Base-by-base conservation (phyloP, 345 rosid species). In the Eucalyptus urophylla region DNA sequence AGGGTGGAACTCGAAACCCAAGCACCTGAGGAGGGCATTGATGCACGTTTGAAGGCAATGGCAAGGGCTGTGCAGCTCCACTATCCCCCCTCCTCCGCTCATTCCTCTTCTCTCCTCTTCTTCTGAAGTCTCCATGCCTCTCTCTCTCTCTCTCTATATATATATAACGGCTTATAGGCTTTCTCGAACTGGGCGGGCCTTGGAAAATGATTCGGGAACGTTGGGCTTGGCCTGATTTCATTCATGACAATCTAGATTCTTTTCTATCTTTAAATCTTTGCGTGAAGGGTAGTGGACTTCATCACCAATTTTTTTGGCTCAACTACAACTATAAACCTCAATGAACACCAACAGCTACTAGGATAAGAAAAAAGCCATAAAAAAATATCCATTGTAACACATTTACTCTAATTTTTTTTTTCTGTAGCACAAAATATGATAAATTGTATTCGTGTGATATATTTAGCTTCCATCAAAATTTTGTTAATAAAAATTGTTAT, bases 11-110 rank as follows among this genome's bases (percentile, higher is more conserved):
- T 53, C 31, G 76, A 37, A 87, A 65, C 76, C 27, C 69, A 87
- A 43, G 81, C 53, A 87, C 53, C 49, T 87, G 53, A 87, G 88
- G 40, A 87, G 81, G 49, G 81, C 49, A 13, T 65, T 87, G 51
- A 87, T 87, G 81, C 67, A 47, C 54, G 27, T 49, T 5, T 87
- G 88, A 45, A 87, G 85, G 49, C 49, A 29, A n/a, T 87, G 44
- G 81, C 67, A 62, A 47, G 88, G 88, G 88, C 56, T 47, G 56
- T n/a, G 49, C 80, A 47, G 45, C 88, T 87, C 83, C 54, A 65
- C 14, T 19, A 4, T 27, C 8, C 25, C 47, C 45, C 44, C 49
- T 37, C 24, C 72, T 29, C 88, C 86, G 86, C 21, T 40, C 31
- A 65, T 54, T 69, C 86, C 50, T 37, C 24, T 87, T 53, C 27